Conservation (phyloP, 2,329 filamentous ascomycete species). For the Arthrobotrys sphaeroides region DNA sequence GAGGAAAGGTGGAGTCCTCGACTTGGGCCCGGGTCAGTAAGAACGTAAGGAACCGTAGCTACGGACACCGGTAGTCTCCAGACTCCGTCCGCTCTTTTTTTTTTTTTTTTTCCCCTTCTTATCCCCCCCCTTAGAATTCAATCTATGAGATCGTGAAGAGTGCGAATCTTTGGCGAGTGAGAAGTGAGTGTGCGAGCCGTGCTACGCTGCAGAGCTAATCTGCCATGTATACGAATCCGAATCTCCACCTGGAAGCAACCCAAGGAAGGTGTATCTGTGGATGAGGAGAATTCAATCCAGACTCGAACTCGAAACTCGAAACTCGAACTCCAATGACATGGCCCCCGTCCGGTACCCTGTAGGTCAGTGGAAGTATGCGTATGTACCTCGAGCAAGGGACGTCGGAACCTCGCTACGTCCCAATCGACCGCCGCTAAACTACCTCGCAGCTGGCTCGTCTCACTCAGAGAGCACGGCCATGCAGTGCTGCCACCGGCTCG, state of each 20-base stretch:
- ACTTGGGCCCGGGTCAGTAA: too few relatives aligned
- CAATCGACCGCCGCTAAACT: slow-evolving; percentile 50
- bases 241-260: too few relatives aligned
- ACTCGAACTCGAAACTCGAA: not conserved
- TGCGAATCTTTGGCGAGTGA: not conserved
- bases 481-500: not conserved
- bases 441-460: not conserved
- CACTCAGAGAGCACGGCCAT: not conserved
- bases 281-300: not conserved
- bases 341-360: not conserved
- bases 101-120: slow-evolving; percentile 9
- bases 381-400: slow-evolving; percentile 25
- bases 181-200: slow-evolving; percentile 11
- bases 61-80: not conserved
- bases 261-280: too few relatives aligned
- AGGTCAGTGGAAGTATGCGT: not conserved
- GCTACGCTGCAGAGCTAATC: not conserved
- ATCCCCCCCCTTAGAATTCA: not conserved
- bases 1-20: not conserved
- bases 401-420: slow-evolving; percentile 50
- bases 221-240: too few relatives aligned
- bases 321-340: not conserved
- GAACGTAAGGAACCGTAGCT: too few relatives aligned
- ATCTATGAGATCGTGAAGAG: not conserved
- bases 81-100: not conserved